Evolutionary conservation across 2,329 filamentous ascomycete genomes (phyloP).

Genomic region (Calonectria pauciramosa): DNA sequence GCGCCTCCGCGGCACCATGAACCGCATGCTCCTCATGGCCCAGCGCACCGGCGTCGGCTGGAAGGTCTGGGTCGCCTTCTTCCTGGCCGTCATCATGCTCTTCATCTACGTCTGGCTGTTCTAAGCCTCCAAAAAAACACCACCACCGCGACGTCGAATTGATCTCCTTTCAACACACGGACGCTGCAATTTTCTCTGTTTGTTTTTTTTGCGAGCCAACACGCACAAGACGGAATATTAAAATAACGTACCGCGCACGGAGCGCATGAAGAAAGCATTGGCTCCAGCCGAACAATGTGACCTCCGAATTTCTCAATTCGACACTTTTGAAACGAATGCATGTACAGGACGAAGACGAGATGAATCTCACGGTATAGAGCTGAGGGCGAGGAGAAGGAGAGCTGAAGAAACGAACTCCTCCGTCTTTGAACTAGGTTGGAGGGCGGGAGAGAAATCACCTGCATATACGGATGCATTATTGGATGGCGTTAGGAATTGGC

Average conservation of each 20-base stretch:
- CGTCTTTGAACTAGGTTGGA: not conserved
- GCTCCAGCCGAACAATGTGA: not conserved
- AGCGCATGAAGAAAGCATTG: constrained; percentile 1
- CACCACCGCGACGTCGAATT: not conserved
- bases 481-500: constrained; percentile 41
- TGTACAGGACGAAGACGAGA: not conserved
- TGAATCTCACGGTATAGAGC: not conserved
- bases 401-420: not conserved
- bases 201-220: not conserved
- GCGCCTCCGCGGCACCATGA: constrained; percentile 92
- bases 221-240: not conserved
- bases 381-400: not conserved
- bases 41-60: constrained; percentile 94
- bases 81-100: constrained; percentile 82
- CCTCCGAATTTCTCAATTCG: not conserved
- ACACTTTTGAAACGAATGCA: not conserved
- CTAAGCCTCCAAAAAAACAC: constrained; percentile 54
- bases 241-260: not conserved
- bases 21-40: constrained; percentile 96
- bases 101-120: constrained; percentile 97
- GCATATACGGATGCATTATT: constrained; percentile 37
- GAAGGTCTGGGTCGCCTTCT: constrained; percentile 94
- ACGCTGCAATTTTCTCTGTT: not conserved
- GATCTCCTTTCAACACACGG: not conserved
- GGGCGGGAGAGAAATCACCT: constrained; percentile 18